Evolutionary conservation across 371 early-diverging fungal genomes (phyloP).

Genomic region (Blakeslea trispora): DNA sequence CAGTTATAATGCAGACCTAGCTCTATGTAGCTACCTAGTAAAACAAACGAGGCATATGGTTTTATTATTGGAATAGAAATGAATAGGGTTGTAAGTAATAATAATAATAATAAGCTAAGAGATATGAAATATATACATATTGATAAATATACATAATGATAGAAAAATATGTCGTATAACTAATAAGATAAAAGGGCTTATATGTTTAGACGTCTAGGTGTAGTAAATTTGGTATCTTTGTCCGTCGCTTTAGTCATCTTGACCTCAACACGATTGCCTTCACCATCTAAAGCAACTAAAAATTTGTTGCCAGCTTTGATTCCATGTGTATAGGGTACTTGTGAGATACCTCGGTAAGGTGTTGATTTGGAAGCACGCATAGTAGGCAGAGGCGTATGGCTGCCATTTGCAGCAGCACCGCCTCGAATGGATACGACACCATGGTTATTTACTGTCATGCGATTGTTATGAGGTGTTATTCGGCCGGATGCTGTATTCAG

Average conservation of each 20-base stretch:
- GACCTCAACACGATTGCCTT: constrained; percentile 49
- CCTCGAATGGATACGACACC: constrained; percentile 17
- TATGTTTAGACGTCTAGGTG: constrained; percentile 40
- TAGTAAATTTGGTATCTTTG: constrained; percentile 39
- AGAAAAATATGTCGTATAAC: no score
- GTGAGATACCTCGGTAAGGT: constrained; percentile 38
- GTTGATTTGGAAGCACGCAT: constrained; percentile 41
- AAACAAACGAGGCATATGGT: neutral
- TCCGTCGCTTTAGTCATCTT: constrained; percentile 49
- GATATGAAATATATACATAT: neutral
- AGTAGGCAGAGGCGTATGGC: neutral
- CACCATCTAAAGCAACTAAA: constrained; percentile 44
- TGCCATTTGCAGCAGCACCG: neutral
- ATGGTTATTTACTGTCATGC: neutral
- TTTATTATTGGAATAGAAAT: neutral
- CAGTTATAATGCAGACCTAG: no score
- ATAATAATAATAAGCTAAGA: no score
- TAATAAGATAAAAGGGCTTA: constrained; percentile 1
- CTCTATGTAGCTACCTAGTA: neutral
- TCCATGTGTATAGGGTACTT: constrained; percentile 39
- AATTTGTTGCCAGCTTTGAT: constrained; percentile 53
- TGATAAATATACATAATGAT: neutral
- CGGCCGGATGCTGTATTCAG: constrained; percentile 25
- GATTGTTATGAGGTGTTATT: constrained; percentile 13
- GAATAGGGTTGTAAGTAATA: no score